Evolutionary conservation across 768 basidiomycete species (phyloP), one percentile per base, ranked within the genome.

Genomic region (Tricholoma furcatifolium): DNA sequence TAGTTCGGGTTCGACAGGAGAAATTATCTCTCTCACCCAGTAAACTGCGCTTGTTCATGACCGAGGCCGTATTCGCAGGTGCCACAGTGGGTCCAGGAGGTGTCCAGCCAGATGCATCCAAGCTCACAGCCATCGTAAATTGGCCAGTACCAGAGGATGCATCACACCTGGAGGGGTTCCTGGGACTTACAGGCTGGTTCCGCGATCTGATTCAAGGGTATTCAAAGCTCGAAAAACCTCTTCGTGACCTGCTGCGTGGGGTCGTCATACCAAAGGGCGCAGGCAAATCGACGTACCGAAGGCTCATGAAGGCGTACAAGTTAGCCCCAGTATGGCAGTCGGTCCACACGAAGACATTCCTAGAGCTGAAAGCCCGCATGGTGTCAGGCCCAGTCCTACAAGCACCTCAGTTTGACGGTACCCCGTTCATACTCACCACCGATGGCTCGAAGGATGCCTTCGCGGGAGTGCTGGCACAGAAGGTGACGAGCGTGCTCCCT

Each of bases 181-280:
- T 73, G 6, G 70, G 74, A 0, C 57, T 74, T 6, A 70, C 67
- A 5, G 61, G 66, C 2, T 68, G 68, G 51, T 77, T 73, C 56
- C 58, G 70, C 0, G 47, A 62, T 12, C 51, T 74, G 1, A 67
- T 76, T 47, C 70, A n/a, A n/a, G n/a, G n/a, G n/a, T n/a, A n/a
- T n/a, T n/a, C n/a, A n/a, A n/a, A n/a, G n/a, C n/a, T n/a, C 0
- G 72, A 44, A 30, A 18, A 63, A 31, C 73, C 69, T 0, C 55
- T 78, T 6, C 55, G 57, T 1, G 67, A 75, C 50, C 54, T 77
- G 0, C 21, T 65, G 0, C 27, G 60, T 3, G 43, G 39, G 2
- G 56, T n/a, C n/a, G n/a, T n/a, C n/a, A n/a, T n/a, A n/a, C n/a
- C n/a, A n/a, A n/a, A n/a, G n/a, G n/a, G n/a, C n/a, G n/a, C n/a